phyloP scores from a whole-genome alignment of 805 yeast genomes.

The Candida bentonensis region DNA sequence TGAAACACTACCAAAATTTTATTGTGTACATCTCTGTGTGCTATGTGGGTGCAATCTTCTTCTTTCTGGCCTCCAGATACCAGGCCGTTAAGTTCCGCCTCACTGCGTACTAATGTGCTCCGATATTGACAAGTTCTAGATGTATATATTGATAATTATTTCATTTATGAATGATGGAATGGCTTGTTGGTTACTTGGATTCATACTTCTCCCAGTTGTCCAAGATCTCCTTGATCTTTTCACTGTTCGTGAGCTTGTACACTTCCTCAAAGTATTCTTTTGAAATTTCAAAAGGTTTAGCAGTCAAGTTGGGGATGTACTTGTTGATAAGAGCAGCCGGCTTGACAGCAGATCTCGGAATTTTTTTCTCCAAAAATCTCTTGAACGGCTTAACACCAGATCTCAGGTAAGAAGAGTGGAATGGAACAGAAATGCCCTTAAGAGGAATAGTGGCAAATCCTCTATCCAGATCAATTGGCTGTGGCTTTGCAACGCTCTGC shows the following conservation, averaged over 20 bases:
- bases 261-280: conserved; percentile 97
- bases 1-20: background rate
- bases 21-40: background rate
- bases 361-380: conserved; percentile 91
- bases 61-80: background rate
- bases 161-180: background rate
- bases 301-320: conserved; percentile 97
- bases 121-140: too few species aligned
- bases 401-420: conserved; percentile 97
- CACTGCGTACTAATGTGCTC: background rate
- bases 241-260: conserved; percentile 79
- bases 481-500: conserved; percentile 75
- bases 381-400: conserved; percentile 99
- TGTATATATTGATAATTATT: background rate
- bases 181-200: conserved; percentile 12
- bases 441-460: conserved; percentile 98
- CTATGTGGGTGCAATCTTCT: background rate
- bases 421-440: conserved; percentile 98
- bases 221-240: conserved; percentile 74
- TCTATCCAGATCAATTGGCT: conserved; percentile 93
- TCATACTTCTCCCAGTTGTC: conserved; percentile 92
- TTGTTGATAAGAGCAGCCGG: conserved; percentile 86
- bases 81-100: background rate
- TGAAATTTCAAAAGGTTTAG: conserved; percentile 89
- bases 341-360: conserved; percentile 87